These are phyloP conservation scores for Brassica carinata DNA, from an alignment of 345 rosid genomes.

Conservation along the genomic window DNA sequence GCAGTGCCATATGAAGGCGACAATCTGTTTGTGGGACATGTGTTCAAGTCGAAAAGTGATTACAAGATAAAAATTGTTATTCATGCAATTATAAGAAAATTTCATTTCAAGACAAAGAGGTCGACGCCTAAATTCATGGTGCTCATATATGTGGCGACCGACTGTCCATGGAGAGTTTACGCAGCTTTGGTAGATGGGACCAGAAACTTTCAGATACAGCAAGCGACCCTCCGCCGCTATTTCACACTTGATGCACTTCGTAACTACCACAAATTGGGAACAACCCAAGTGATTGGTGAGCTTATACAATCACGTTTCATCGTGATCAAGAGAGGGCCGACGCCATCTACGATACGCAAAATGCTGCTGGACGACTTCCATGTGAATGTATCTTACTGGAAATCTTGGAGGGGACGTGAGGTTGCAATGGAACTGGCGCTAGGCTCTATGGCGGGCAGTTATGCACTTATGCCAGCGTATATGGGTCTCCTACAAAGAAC, in stretches of 20 bases:
- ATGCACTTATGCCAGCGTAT: not conserved
- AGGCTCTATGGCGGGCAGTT: not conserved
- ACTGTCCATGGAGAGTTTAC: not conserved
- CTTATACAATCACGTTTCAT: not conserved
- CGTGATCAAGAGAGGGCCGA: not conserved
- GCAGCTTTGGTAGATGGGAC: not conserved
- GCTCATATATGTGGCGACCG: not conserved
- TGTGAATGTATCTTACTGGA: not conserved
- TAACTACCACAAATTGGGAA: not conserved
- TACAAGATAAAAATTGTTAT: not conserved
- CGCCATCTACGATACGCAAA: rapidly evolving
- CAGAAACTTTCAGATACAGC: not conserved
- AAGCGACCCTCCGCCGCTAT: not conserved
- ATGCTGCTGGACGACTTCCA: not conserved
- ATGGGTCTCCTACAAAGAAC: not conserved
- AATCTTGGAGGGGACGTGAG: not conserved
- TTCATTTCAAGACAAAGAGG: not conserved
- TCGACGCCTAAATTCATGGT: not conserved
- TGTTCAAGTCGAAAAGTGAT: not conserved
- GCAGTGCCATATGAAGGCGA: not conserved
- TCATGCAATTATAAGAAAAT: not conserved
- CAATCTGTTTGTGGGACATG: not conserved
- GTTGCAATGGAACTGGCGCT: not conserved
- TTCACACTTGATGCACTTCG: not conserved
- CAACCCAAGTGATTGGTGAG: not conserved